A percentile compares a stretch with the other conserved stretches of the same genome.
Conservation (phyloP, 179 eudicot species). For the Dionaea muscipula region DNA sequence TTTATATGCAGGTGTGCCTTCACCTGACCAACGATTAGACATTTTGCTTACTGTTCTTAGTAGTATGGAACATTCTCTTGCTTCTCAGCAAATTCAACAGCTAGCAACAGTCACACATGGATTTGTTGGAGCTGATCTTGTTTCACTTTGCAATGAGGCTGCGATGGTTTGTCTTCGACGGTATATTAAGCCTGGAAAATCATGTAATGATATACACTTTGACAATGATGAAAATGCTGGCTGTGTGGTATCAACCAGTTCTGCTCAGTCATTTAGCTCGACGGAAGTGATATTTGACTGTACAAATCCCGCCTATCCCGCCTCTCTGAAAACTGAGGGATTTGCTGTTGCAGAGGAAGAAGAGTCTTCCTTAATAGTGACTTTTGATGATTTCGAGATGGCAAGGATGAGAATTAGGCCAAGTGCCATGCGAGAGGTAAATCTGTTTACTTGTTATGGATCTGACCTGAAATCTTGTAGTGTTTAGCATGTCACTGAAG, state of each 20-base stretch:
- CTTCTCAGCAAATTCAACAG: conserved; percentile 37
- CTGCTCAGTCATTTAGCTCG: conserved; percentile 3
- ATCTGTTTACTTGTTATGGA: no score
- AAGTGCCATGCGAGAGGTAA: conserved; percentile 99
- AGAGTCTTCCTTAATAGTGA: conserved; percentile 24
- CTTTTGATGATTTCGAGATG: conserved; percentile 68
- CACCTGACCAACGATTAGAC: conserved; percentile 62
- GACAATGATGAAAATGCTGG: conserved; percentile 14
- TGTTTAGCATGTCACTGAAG: no score
- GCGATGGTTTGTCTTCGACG: conserved; percentile 60
- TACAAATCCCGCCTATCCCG: conserved; percentile 2
- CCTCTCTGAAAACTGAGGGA: conserved; percentile 3
- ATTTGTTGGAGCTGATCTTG: conserved; percentile 93
- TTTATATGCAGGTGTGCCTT: conserved; percentile 68
- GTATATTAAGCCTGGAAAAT: conserved; percentile 21
- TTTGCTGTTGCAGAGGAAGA: conserved; percentile 9
- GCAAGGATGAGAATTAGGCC: conserved; percentile 82
- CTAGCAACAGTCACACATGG: conserved; percentile 73
- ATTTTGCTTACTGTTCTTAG: conserved; percentile 55
- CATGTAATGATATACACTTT: conserved; percentile 11
- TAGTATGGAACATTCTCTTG: conserved; percentile 55
- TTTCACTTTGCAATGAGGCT: conserved; percentile 72
- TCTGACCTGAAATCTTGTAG: no score
- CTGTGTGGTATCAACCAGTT: conserved; percentile 12
- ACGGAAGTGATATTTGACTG: conserved; percentile 3